These are phyloP conservation scores for Didymella segeticola DNA, from an alignment of 2,329 filamentous ascomycete species.

Conservation along the genomic window DNA sequence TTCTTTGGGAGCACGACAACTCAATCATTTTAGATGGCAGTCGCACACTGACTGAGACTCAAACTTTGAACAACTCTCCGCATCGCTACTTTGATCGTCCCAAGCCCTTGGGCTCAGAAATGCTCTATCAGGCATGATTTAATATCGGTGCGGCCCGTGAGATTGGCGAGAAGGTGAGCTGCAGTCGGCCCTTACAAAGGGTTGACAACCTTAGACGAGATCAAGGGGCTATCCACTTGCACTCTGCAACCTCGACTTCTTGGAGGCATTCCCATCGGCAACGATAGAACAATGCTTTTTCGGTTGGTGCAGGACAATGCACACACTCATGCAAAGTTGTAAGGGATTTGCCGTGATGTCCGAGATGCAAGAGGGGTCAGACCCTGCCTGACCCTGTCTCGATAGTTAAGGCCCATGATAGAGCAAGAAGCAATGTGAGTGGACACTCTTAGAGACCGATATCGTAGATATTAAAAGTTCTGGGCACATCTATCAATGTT, in stretches of 20 bases:
- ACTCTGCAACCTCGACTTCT: background rate
- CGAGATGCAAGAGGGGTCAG: background rate
- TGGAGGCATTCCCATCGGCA: background rate
- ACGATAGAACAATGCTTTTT: background rate
- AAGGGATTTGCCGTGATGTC: background rate
- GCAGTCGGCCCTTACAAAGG: constrained; percentile 2
- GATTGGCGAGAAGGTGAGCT: background rate
- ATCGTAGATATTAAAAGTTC: background rate
- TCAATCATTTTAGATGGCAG: background rate
- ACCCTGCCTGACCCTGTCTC: background rate
- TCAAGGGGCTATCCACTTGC: background rate
- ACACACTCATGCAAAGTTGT: too few relatives aligned
- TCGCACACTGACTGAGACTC: background rate
- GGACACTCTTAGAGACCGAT: background rate
- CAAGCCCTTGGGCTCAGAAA: too few relatives aligned
- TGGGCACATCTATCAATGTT: background rate
- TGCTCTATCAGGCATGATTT: too few relatives aligned
- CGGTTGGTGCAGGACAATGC: too few relatives aligned
- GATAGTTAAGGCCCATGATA: background rate
- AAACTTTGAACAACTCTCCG: too few relatives aligned
- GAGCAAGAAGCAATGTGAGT: background rate
- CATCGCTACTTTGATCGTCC: background rate
- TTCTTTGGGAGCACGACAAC: background rate
- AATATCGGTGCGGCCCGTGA: background rate
- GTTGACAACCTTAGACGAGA: background rate